Conservation (phyloP, 75 land plant genomes). For the Sequoia sempervirens region DNA sequence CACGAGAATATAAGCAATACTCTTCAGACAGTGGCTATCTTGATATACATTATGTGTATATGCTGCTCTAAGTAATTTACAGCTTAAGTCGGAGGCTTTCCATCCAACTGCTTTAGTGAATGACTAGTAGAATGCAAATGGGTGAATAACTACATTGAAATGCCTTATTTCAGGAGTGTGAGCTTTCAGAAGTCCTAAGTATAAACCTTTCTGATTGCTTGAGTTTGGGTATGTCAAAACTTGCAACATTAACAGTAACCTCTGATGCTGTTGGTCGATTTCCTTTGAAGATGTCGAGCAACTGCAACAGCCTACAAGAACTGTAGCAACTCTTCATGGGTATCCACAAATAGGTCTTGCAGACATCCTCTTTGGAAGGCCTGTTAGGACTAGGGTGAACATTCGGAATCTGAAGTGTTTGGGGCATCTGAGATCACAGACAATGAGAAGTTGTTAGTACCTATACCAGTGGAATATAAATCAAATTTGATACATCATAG, state of each 20-base stretch:
- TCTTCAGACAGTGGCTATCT: neutral
- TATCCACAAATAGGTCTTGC: neutral
- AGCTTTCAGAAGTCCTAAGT: neutral
- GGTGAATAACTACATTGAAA: neutral
- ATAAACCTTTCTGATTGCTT: neutral
- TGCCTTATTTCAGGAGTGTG: neutral
- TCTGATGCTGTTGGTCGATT: neutral
- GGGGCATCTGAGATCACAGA: slow-evolving; percentile 2
- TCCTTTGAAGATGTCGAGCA: neutral
- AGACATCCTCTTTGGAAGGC: neutral
- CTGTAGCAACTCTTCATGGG: neutral
- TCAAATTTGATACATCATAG: neutral
- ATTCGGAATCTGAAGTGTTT: neutral
- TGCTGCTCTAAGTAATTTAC: neutral
- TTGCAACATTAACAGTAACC: neutral
- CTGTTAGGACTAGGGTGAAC: neutral
- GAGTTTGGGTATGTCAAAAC: neutral
- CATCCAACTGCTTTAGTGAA: neutral
- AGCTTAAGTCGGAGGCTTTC: neutral
- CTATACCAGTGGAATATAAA: neutral
- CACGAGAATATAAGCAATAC: neutral
- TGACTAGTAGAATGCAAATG: no score
- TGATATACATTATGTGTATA: neutral
- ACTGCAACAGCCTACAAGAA: neutral
- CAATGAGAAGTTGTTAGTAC: neutral